Evolutionary conservation across 2,329 filamentous ascomycete genomes (phyloP).

Genomic region (Pseudogymnoascus sp.): DNA sequence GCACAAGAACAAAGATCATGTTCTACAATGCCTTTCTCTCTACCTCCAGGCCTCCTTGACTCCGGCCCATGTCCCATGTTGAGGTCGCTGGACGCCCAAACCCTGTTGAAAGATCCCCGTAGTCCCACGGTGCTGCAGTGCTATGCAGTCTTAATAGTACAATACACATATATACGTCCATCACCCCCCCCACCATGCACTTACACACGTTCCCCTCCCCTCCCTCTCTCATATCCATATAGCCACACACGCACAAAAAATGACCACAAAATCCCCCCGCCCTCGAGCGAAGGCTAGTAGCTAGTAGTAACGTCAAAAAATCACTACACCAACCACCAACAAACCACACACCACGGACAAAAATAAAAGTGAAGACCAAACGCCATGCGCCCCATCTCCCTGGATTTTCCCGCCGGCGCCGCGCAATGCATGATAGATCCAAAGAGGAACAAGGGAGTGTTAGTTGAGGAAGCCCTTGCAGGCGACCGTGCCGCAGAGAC

Average conservation of each 20-base stretch:
- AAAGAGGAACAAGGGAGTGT: constrained; percentile 20
- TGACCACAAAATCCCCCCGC: not conserved
- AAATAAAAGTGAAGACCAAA: not conserved
- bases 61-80: constrained; percentile 1
- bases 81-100: constrained; percentile 5
- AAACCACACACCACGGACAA: not conserved
- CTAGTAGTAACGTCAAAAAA: constrained; percentile 1
- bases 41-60: not conserved
- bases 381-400: constrained; percentile 3
- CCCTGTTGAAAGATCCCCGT: constrained; percentile 2
- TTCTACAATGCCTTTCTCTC: constrained; percentile 5
- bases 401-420: constrained; percentile 2
- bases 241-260: not conserved
- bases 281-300: not conserved
- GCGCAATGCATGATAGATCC: constrained; percentile 3
- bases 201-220: not conserved
- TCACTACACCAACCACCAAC: not conserved
- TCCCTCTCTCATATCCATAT: not conserved
- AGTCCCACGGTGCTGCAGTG: not conserved
- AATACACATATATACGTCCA: constrained; percentile 6
- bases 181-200: not conserved
- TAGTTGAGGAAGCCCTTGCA: constrained; percentile 99
- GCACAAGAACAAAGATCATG: not conserved
- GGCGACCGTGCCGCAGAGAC: constrained; percentile 87
- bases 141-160: constrained; percentile 3